Conservation (phyloP, 2,329 filamentous ascomycete genomes). For the Penicillium sp. region DNA sequence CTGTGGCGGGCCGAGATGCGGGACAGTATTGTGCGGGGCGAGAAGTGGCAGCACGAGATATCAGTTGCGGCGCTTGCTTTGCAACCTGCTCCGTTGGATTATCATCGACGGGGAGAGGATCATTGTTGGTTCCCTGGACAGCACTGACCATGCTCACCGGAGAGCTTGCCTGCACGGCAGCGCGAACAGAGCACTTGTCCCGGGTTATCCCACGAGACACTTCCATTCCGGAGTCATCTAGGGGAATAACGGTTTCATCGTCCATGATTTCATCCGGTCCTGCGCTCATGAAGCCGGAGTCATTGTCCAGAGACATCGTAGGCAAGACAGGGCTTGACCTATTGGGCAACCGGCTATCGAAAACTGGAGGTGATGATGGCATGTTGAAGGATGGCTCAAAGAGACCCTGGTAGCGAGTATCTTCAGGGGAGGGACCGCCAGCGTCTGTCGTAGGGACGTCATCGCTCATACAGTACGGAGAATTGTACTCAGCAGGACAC, state of each 20-base stretch:
- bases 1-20: background rate
- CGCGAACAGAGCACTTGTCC: conserved; percentile 22
- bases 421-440: conserved; percentile 49
- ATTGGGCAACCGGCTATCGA: conserved; percentile 61
- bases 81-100: conserved; percentile 16
- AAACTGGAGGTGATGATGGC: conserved; percentile 83
- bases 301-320: conserved; percentile 54
- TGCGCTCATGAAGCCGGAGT: conserved; percentile 86
- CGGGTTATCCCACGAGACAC: conserved; percentile 17
- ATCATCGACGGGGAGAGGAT: conserved; percentile 21
- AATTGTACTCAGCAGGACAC: conserved; percentile 37
- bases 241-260: conserved; percentile 47
- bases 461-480: conserved; percentile 42
- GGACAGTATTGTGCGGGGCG: background rate
- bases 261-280: conserved; percentile 67
- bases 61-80: conserved; percentile 21
- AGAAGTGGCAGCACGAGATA: conserved; percentile 28
- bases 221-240: conserved; percentile 24
- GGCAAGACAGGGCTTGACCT: conserved; percentile 78
- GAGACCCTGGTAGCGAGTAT: conserved; percentile 49
- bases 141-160: conserved; percentile 23
- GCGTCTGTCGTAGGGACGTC: conserved; percentile 43
- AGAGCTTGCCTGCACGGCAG: conserved; percentile 27
- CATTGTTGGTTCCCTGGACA: conserved; percentile 19
- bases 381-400: conserved; percentile 74